A percentile compares a stretch with the other conserved stretches of the same genome.
phyloP scores from a whole-genome alignment of 148 eudicot species.

The Rhododendron williamsianum region DNA sequence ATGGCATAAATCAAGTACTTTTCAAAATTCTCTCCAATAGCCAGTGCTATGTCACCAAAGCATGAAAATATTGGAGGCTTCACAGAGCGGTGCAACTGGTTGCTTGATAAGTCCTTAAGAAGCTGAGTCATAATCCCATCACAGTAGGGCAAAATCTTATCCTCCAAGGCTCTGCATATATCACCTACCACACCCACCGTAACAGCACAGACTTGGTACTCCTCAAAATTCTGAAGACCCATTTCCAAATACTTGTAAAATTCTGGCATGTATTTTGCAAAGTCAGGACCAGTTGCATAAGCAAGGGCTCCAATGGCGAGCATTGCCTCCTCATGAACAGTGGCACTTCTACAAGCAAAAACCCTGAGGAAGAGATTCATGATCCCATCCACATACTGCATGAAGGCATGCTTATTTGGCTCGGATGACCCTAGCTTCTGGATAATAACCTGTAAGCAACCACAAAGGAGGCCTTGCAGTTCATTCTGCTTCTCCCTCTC shows the following conservation, averaged over 20 bases:
- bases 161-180: slow-evolving; percentile 83
- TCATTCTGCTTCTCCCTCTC: slow-evolving; percentile 77
- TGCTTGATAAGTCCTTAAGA: slow-evolving; percentile 83
- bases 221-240: slow-evolving; percentile 95
- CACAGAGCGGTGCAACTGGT: slow-evolving; percentile 83
- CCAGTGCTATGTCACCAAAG: slow-evolving; percentile 86
- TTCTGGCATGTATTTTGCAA: slow-evolving; percentile 70
- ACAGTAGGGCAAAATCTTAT: slow-evolving; percentile 82
- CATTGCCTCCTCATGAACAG: slow-evolving; percentile 96
- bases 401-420: slow-evolving; percentile 48
- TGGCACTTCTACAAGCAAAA: slow-evolving; percentile 79
- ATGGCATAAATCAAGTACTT: slow-evolving; percentile 85
- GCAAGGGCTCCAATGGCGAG: slow-evolving; percentile 93
- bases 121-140: slow-evolving; percentile 95
- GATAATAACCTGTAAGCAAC: slow-evolving; percentile 87
- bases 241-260: slow-evolving; percentile 84
- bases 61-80: slow-evolving; percentile 95
- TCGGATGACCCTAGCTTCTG: slow-evolving; percentile 86
- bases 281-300: slow-evolving; percentile 69
- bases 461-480: slow-evolving; percentile 91
- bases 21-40: slow-evolving; percentile 90
- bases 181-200: slow-evolving; percentile 96
- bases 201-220: slow-evolving; percentile 88
- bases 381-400: slow-evolving; percentile 81
- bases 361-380: slow-evolving; percentile 79